Percentiles rank a stretch among this genome's conserved stretches.
phyloP scores from a whole-genome alignment of 139 green algal species.

The Desmodesmus armatus region DNA sequence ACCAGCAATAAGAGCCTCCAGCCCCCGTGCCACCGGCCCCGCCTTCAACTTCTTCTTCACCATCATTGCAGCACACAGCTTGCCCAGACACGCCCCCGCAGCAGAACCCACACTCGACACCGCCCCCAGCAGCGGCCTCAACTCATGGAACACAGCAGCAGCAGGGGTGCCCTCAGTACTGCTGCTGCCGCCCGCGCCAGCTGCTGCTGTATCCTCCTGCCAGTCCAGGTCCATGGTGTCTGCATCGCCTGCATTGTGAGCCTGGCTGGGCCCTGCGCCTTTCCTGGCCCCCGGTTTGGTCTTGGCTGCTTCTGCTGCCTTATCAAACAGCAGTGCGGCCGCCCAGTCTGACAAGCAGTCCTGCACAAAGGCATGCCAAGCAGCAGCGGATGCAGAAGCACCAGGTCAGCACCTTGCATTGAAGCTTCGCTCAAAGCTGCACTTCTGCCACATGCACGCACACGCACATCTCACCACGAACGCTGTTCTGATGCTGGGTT shows the following conservation, averaged over 20 bases:
- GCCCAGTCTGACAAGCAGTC: conserved; percentile 66
- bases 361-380: conserved; percentile 46
- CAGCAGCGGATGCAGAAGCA: background rate
- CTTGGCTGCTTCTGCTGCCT: conserved; percentile 32
- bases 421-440: background rate
- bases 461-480: too few species aligned
- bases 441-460: background rate
- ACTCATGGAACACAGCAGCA: conserved; percentile 7
- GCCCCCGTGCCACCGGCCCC: conserved; percentile 42
- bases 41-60: conserved; percentile 51
- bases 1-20: conserved; percentile 61
- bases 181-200: conserved; percentile 5
- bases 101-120: conserved; percentile 53
- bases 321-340: conserved; percentile 58
- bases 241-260: conserved; percentile 12
- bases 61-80: conserved; percentile 32
- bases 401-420: background rate
- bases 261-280: conserved; percentile 25
- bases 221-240: conserved; percentile 16
- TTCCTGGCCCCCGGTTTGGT: conserved; percentile 43
- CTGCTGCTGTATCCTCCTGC: background rate
- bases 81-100: conserved; percentile 56
- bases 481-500: too few species aligned
- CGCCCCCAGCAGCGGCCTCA: conserved; percentile 66
- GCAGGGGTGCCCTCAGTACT: background rate